Percentiles rank a stretch among this genome's conserved stretches.
Conservation (phyloP, 306 rosid species). For the Pyrus bretschneideri region DNA sequence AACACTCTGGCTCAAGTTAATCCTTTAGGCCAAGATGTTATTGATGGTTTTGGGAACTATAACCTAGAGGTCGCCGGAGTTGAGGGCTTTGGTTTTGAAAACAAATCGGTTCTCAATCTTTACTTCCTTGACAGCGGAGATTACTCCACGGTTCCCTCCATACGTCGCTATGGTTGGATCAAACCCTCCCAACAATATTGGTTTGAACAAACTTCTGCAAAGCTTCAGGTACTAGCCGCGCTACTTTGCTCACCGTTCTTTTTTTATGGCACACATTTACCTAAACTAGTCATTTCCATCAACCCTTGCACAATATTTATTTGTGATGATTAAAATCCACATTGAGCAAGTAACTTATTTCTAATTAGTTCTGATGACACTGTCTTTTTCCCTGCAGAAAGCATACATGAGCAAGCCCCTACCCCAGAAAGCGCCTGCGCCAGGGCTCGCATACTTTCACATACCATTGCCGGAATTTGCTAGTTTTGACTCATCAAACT, state of each 20-base stretch:
- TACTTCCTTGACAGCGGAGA: constrained; percentile 96
- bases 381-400: constrained; percentile 39
- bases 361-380: background rate
- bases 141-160: constrained; percentile 57
- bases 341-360: background rate
- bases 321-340: background rate
- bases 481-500: constrained; percentile 57
- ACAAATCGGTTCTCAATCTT: constrained; percentile 82
- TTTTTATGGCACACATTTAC: background rate
- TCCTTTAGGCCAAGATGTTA: constrained; percentile 40
- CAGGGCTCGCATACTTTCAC: constrained; percentile 82
- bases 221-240: constrained; percentile 49
- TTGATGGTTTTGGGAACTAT: constrained; percentile 93
- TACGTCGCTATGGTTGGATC: constrained; percentile 83
- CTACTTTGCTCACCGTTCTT: background rate
- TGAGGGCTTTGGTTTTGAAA: constrained; percentile 54
- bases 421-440: constrained; percentile 69
- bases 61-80: constrained; percentile 75
- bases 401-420: constrained; percentile 45
- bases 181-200: constrained; percentile 89
- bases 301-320: background rate
- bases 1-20: constrained; percentile 65
- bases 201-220: constrained; percentile 62
- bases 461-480: constrained; percentile 82
- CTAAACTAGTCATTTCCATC: background rate